These are phyloP conservation scores for Triangularia setosa DNA, from an alignment of 2,329 filamentous ascomycete species.

Conservation along the genomic window DNA sequence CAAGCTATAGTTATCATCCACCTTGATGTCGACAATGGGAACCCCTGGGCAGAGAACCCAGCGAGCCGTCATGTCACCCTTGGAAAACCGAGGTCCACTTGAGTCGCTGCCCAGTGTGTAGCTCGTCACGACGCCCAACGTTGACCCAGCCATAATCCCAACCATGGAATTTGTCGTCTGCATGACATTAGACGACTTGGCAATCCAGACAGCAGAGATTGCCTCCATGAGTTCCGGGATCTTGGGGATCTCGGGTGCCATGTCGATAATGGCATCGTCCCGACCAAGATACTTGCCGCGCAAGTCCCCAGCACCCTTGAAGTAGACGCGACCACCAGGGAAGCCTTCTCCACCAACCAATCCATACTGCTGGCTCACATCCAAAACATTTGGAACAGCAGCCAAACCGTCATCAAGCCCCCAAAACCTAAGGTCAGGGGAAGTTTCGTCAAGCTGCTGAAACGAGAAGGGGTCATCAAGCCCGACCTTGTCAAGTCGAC, in stretches of 20 bases:
- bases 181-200: slow-evolving; percentile 72
- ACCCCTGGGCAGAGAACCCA: slow-evolving; percentile 93
- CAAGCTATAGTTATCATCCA: slow-evolving; percentile 77
- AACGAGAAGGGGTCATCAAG: slow-evolving; percentile 70
- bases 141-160: slow-evolving; percentile 79
- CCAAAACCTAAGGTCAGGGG: slow-evolving; percentile 68
- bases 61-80: slow-evolving; percentile 77
- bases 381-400: slow-evolving; percentile 80
- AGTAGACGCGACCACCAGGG: slow-evolving; percentile 77
- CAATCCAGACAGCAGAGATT: slow-evolving; percentile 81
- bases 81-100: slow-evolving; percentile 58
- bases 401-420: slow-evolving; percentile 76
- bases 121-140: slow-evolving; percentile 74
- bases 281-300: slow-evolving; percentile 69
- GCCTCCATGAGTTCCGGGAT: slow-evolving; percentile 67
- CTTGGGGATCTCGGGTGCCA: slow-evolving; percentile 70
- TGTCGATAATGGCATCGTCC: slow-evolving; percentile 57
- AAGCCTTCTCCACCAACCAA: slow-evolving; percentile 82
- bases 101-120: slow-evolving; percentile 67
- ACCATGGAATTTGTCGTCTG: slow-evolving; percentile 71
- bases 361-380: slow-evolving; percentile 81
- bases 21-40: slow-evolving; percentile 76
- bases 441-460: slow-evolving; percentile 72
- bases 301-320: slow-evolving; percentile 68
- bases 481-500: slow-evolving; percentile 78